Conservation (phyloP, 164 flowering plant species). For the Vitis labrusca region DNA sequence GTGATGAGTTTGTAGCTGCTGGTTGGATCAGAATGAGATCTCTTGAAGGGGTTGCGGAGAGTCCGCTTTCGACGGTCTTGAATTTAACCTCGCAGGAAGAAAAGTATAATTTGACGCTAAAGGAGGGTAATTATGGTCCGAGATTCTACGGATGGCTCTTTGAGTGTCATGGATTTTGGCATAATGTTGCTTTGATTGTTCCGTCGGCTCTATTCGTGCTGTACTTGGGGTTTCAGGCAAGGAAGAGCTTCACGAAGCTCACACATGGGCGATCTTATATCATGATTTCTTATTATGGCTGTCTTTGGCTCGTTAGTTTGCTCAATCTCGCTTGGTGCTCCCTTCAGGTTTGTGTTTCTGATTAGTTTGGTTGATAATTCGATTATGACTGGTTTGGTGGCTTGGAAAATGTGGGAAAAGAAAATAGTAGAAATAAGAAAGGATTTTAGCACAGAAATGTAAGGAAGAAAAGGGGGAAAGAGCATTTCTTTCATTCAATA, state of each 20-base stretch:
- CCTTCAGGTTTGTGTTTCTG: no score
- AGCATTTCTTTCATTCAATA: no score
- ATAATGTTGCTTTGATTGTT: constrained; percentile 49
- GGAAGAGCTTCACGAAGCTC: constrained; percentile 64
- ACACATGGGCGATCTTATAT: constrained; percentile 69
- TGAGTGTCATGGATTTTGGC: constrained; percentile 76
- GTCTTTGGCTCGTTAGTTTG: constrained; percentile 76
- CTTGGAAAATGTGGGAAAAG: no score
- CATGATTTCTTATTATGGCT: constrained; percentile 68
- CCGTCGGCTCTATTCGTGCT: constrained; percentile 54
- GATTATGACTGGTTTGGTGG: no score
- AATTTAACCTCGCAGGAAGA: constrained; percentile 9
- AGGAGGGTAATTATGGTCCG: constrained; percentile 2
- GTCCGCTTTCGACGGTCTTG: not conserved
- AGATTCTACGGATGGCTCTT: constrained; percentile 35
- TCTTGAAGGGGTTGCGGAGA: no score
- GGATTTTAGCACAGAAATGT: no score
- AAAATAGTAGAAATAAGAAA: no score
- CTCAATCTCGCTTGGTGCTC: constrained; percentile 83
- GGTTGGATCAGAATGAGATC: no score
- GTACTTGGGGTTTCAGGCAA: constrained; percentile 68
- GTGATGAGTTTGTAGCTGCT: no score
- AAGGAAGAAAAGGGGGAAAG: no score
- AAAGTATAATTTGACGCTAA: constrained; percentile 1
- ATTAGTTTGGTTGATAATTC: no score